Conservation (phyloP, 2,329 filamentous ascomycete genomes). For the Fusarium newnesense region DNA sequence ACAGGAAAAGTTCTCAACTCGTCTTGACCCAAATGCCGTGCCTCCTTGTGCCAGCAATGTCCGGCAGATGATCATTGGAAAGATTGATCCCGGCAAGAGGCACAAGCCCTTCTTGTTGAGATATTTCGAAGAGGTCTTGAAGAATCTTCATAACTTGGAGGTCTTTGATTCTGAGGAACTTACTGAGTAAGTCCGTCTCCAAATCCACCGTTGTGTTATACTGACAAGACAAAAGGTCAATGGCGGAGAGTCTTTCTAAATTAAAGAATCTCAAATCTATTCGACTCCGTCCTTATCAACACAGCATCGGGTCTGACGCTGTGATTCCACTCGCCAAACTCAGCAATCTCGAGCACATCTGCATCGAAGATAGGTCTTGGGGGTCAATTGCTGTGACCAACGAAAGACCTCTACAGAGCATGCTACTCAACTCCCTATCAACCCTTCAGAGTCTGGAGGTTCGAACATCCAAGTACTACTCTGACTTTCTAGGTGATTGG, state of each 20-base stretch:
- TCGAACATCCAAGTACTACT: accelerated
- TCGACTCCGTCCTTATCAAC: accelerated
- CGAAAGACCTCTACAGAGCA: neutral
- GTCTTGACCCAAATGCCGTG: neutral
- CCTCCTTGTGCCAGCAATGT: slow-evolving; percentile 3
- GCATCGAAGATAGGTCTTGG: neutral
- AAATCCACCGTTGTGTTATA: accelerated
- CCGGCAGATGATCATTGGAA: neutral
- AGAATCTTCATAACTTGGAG: slow-evolving; percentile 1
- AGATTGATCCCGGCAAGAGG: neutral
- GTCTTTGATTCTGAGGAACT: neutral
- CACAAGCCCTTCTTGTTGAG: neutral
- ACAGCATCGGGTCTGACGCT: neutral
- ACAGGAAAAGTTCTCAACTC: neutral
- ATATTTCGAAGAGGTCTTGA: slow-evolving; percentile 10
- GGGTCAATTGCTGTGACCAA: neutral
- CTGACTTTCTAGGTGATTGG: neutral
- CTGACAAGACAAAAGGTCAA: neutral
- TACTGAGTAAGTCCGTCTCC: neutral
- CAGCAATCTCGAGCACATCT: slow-evolving; percentile 1
- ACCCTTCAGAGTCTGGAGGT: neutral
- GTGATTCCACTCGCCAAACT: neutral
- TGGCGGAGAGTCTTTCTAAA: neutral
- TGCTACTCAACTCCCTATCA: slow-evolving; percentile 1
- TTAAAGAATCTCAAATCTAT: slow-evolving; percentile 1